Evolutionary conservation across 345 rosid genomes (phyloP), one percentile per base, ranked within the genome.

Genomic region (Citrus mangshanensis): DNA sequence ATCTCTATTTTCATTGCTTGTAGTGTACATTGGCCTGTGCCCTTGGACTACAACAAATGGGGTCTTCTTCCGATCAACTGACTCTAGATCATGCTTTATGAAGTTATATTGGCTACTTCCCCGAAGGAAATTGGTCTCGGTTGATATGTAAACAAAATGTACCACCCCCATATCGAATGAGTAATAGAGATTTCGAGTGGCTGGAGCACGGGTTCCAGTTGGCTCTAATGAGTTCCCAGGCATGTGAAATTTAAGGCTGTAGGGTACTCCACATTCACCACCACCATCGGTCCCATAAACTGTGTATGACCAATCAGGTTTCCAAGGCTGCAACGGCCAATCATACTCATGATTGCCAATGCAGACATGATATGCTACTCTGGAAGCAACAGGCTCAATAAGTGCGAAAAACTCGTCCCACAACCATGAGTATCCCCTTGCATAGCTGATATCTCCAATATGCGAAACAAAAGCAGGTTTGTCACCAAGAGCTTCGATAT

Each of bases 251-350:
- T 89, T 91, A 78, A 87, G 90, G 84, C 98, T 93, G 85, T 91
- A 93, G 59, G 97, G 99, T 65, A 95, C 95, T 22, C 98, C 98
- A 75, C 97, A 93, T 81, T 93, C 99, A 61, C 99, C 98, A 12
- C 98, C 99, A 63, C 98, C 96, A 67, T 95, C 98, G 46, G 86
- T 92, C 35, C 93, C 91, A 68, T 91, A 95, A 35, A 85, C 35
- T 5, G 80, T 37, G 27, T 73, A 28, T 56, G 97, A 78, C 97
- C 98, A 95, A 0, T 92, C 90, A 25, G 98, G 98, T 80, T 75
- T 91, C 98, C 98, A 95, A 1, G 98, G 98, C 85, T 95, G 98
- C 3, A 78, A 81, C 13, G 95, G 98, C 98, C 98, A 95, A 81
- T 95, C 91, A 61, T 93, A 95, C 76, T 95, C 98, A 60, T 93